Evolutionary conservation across 2,329 filamentous ascomycete species (phyloP), one percentile per base, ranked within the genome.

Genomic region (Colletotrichum tabaci): DNA sequence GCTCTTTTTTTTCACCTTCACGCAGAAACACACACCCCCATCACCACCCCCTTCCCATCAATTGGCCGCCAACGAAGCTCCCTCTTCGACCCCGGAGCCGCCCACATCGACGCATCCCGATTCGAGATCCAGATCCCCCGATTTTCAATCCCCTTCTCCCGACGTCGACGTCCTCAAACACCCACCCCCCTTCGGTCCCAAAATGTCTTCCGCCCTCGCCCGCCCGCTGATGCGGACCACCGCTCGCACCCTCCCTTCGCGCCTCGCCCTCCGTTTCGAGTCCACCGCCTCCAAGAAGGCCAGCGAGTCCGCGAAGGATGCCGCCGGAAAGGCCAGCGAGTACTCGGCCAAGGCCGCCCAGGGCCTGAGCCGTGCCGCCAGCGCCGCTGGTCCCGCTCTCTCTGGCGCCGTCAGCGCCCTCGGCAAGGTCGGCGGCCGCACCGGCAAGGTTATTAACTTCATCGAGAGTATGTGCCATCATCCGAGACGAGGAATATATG

Each of bases 351-450:
- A 94, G 88, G 95, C 94, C 71, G 89, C 91, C 75, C 88, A 97
- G 85, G 94, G 95, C 75, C 90, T 98, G 66, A 94, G 93, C 77
- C 91, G 91, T 80, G 95, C 96, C 78, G 88, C 92, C 75, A 91
- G 93, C 77, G 91, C 94, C 65, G 95, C 95, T 77, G 94, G 94
- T 68, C 92, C 93, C 73, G 93, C 91, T 73, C 87, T 97, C 77
- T 88, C 89, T 77, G 91, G 90, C 80, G 94, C 93, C 77, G 93
- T 93, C 68, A 89, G 90, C 80, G 89, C 90, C 67, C 84, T 92
- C 76, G 87, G 90, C 82, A 93, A 91, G 84, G 88, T 95, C 81
- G 95, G 95, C 79, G 96, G 96, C 79, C 90, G 93, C 78, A 95
- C 94, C 74, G 95, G 94, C 79, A 90, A 89, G 83, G 80, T 95